phyloP scores from a whole-genome alignment of 225 moss, liverwort and hornwort species.

The Pseudoscleropodium purum region DNA sequence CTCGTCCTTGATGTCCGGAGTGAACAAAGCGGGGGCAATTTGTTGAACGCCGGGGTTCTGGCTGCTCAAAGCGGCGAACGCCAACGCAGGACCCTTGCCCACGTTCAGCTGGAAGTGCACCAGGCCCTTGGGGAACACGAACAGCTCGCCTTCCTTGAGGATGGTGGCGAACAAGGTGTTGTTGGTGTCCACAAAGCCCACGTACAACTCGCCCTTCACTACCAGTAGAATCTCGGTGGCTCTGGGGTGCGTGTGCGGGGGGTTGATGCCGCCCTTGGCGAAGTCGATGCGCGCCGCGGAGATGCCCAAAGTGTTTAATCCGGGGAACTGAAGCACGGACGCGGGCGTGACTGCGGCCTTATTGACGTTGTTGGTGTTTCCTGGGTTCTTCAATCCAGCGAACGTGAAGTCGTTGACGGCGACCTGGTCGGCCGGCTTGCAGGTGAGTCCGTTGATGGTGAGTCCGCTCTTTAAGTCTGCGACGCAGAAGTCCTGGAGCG shows the following conservation, averaged over 20 bases:
- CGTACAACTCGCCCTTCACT: neutral
- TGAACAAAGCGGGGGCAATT: neutral
- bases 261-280: neutral
- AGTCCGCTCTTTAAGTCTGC: neutral
- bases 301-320: neutral
- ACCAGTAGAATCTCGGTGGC: neutral
- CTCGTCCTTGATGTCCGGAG: neutral
- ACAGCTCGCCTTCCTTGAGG: neutral
- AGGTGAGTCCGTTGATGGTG: neutral
- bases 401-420: neutral
- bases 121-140: neutral
- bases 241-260: neutral
- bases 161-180: neutral
- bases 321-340: neutral
- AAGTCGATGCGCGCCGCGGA: neutral
- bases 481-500: neutral
- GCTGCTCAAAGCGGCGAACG: neutral
- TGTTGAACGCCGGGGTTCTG: neutral
- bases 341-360: neutral
- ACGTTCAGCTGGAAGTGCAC: neutral
- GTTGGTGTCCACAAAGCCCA: neutral
- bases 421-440: neutral
- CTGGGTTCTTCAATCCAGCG: neutral
- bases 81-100: neutral
- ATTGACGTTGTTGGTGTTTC: neutral